These are phyloP conservation scores for Amaranthus hypochondriacus DNA, from an alignment of 148 eudicot species.

Conservation along the genomic window DNA sequence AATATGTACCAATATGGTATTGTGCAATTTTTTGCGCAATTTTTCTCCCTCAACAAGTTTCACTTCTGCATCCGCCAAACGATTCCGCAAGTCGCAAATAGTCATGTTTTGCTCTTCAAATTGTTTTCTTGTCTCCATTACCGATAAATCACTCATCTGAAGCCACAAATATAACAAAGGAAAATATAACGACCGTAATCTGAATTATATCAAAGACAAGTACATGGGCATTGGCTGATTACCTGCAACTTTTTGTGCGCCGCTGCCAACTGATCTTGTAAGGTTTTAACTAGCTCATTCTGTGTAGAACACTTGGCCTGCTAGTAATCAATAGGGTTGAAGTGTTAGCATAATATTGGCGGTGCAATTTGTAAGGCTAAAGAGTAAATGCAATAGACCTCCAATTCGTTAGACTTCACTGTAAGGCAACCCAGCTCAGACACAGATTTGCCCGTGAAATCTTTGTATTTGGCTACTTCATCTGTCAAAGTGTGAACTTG, in stretches of 20 bases:
- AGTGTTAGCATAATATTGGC: constrained; percentile 2
- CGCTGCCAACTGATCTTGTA: constrained; percentile 62
- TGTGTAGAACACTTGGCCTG: constrained; percentile 66
- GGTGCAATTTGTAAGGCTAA: neutral
- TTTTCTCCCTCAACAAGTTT: constrained; percentile 87
- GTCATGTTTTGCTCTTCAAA: constrained; percentile 61
- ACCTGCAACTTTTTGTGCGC: constrained; percentile 79
- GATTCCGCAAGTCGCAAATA: constrained; percentile 56
- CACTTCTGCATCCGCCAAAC: constrained; percentile 71
- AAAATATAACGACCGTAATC: neutral
- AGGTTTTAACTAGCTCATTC: constrained; percentile 50
- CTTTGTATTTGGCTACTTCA: constrained; percentile 65
- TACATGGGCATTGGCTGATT: neutral
- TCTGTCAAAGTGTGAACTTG: constrained; percentile 51
- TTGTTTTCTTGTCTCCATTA: constrained; percentile 57
- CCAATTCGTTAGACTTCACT: constrained; percentile 56
- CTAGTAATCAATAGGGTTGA: constrained; percentile 17
- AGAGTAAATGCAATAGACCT: constrained; percentile 40
- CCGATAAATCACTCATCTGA: constrained; percentile 71
- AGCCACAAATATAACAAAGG: constrained; percentile 4
- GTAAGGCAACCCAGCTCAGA: constrained; percentile 57
- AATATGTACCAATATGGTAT: constrained; percentile 75
- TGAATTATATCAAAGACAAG: neutral
- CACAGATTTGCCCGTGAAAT: constrained; percentile 51
- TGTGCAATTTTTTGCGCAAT: constrained; percentile 86